Base-by-base conservation (phyloP, 1,139 yeast genomes). In the Suhomyces bolitotheri region DNA sequence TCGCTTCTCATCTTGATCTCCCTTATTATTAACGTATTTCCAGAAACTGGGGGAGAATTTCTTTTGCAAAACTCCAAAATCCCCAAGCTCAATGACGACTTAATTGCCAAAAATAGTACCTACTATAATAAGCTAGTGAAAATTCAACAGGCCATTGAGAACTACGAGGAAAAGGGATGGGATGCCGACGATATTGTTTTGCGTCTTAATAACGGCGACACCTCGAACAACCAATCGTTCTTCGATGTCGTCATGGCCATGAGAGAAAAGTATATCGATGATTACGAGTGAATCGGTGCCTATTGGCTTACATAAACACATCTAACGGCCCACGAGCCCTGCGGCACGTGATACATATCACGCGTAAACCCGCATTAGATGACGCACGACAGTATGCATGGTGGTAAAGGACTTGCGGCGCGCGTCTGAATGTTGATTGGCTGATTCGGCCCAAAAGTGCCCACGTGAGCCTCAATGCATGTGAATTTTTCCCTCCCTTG, bases 11-110 rank as follows among this genome's bases (percentile, higher is more conserved):
- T 46, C 43, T 52, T 54, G 33, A 61, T 58, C 33, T 61, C 58
- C 25, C 51, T 59, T 11, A 49, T 66, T 11, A 49, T 66, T 28
- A 58, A 66, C 30, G 46, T 55, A 24, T 54, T 66, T 49, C 39
- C 60, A 5, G 56, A 64, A 19, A 62, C 70, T 2, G 68, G 71
- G 10, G 65, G 63, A 7, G 73, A 65, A 15, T 61, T 56, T 26
- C 45, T 73, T 16, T 43, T 62, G 20, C 68, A 63, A 29, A 71
- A 73, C 39, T 60, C 76, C 15, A 72, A 70, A 44, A 56, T 75
- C 11, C 73, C 78, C 10, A 64, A 64, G 40, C 54, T 63, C 25
- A 54, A 56, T 8, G 61, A 57, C 8, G 47, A 45, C 5, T 47
- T 65, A 35, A 47, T 58, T 14, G 47, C 49, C 11, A 47, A 55